Percentiles rank a stretch among this genome's conserved stretches.
These are phyloP conservation scores for Magnusiomyces paraingens DNA, from an alignment of 1,139 yeast species.

Conservation along the genomic window DNA sequence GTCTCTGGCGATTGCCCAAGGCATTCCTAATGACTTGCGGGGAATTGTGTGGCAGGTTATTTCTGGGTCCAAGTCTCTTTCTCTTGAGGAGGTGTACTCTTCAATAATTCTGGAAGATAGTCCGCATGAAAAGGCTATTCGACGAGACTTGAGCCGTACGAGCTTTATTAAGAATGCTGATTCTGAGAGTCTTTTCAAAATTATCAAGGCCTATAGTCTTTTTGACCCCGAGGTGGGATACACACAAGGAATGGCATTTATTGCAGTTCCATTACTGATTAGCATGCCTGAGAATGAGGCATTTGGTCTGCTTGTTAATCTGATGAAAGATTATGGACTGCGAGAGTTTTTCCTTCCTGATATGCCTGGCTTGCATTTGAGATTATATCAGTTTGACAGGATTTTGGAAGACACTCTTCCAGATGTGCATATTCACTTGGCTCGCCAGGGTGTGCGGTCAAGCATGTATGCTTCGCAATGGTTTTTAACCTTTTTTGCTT, in stretches of 20 bases:
- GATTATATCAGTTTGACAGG: slow-evolving; percentile 84
- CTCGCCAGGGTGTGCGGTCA: slow-evolving; percentile 77
- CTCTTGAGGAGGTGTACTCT: slow-evolving; percentile 63
- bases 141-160: slow-evolving; percentile 77
- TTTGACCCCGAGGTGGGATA: slow-evolving; percentile 93
- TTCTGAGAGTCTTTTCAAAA: slow-evolving; percentile 56
- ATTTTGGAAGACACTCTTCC: slow-evolving; percentile 67
- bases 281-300: slow-evolving; percentile 80
- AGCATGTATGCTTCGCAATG: slow-evolving; percentile 96
- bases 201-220: slow-evolving; percentile 76
- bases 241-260: slow-evolving; percentile 96
- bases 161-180: slow-evolving; percentile 57
- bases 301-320: slow-evolving; percentile 68
- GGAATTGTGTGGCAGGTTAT: slow-evolving; percentile 92
- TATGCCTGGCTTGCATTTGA: slow-evolving; percentile 87
- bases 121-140: slow-evolving; percentile 69
- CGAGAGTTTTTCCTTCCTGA: slow-evolving; percentile 75
- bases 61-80: slow-evolving; percentile 67
- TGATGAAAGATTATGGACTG: slow-evolving; percentile 79
- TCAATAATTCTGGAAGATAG: slow-evolving; percentile 48
- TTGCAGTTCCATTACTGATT: slow-evolving; percentile 76
- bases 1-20: slow-evolving; percentile 55
- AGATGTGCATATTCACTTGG: slow-evolving; percentile 62
- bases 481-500: slow-evolving; percentile 91
- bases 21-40: slow-evolving; percentile 79